Conservation (phyloP, 176 grass and related monocot genomes). For the Miscanthus lutarioriparius region DNA sequence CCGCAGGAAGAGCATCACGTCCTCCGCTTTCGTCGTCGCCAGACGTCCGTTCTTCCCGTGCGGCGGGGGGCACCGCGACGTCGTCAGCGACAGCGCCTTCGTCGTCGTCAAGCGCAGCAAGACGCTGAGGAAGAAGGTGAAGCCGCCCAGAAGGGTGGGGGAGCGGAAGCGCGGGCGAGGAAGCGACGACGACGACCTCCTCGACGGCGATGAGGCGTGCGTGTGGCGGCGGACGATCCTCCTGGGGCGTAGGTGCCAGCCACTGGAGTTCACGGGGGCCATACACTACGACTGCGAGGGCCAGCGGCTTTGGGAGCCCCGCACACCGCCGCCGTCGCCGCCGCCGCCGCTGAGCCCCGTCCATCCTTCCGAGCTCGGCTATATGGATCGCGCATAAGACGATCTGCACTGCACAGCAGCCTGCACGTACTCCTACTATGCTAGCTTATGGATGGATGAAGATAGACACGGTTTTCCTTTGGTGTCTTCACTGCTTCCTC, state of each 20-base stretch:
- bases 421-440: background rate
- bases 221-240: constrained; percentile 65
- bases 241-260: constrained; percentile 60
- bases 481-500: background rate
- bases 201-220: constrained; percentile 20
- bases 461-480: background rate
- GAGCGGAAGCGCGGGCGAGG: background rate
- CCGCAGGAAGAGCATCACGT: constrained; percentile 21
- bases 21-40: background rate
- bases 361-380: constrained; percentile 1
- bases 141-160: background rate
- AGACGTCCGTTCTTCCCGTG: constrained; percentile 32
- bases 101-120: constrained; percentile 36
- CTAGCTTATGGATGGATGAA: background rate
- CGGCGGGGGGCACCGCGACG: constrained; percentile 4
- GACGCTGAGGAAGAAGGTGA: constrained; percentile 23
- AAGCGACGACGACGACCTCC: background rate
- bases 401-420: background rate
- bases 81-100: constrained; percentile 33
- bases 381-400: constrained; percentile 22
- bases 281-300: constrained; percentile 68
- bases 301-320: constrained; percentile 32
- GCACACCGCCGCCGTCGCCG: constrained; percentile 26
- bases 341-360: constrained; percentile 22
- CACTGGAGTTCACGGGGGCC: constrained; percentile 58